phyloP scores from a whole-genome alignment of 176 grass and related monocot genomes.

The Cenchrus purpureus region DNA sequence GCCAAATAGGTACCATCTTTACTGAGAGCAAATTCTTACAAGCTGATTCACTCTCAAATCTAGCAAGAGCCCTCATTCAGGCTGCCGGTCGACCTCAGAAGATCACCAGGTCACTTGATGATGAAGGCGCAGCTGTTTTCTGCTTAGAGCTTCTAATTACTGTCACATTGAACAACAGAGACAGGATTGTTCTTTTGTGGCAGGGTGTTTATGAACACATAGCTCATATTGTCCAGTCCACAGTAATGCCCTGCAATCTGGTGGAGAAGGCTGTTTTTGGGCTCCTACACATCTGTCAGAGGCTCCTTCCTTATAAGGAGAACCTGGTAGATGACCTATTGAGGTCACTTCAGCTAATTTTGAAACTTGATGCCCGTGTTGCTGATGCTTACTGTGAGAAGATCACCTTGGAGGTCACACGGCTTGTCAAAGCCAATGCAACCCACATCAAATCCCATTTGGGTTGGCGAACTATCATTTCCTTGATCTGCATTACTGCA shows the following conservation, averaged over 20 bases:
- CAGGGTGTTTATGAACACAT: constrained; percentile 94
- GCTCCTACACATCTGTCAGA: constrained; percentile 87
- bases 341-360: constrained; percentile 79
- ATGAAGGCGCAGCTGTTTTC: constrained; percentile 83
- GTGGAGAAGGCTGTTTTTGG: constrained; percentile 99
- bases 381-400: constrained; percentile 99
- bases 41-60: constrained; percentile 79
- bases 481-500: constrained; percentile 87
- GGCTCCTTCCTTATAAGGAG: constrained; percentile 93
- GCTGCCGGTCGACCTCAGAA: constrained; percentile 83
- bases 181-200: constrained; percentile 93
- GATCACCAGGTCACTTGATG: constrained; percentile 68
- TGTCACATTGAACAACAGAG: constrained; percentile 94
- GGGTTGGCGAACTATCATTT: constrained; percentile 93
- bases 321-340: constrained; percentile 91
- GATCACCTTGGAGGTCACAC: constrained; percentile 91
- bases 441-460: constrained; percentile 90
- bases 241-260: constrained; percentile 92
- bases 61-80: constrained; percentile 75
- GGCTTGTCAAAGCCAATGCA: constrained; percentile 88
- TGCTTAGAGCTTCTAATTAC: constrained; percentile 91
- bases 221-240: constrained; percentile 89
- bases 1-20: constrained; percentile 85
- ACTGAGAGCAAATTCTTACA: constrained; percentile 96
- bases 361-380: constrained; percentile 98